Conservation (phyloP, 805 yeast species). For the Tetrapisispora iriomotensis region DNA sequence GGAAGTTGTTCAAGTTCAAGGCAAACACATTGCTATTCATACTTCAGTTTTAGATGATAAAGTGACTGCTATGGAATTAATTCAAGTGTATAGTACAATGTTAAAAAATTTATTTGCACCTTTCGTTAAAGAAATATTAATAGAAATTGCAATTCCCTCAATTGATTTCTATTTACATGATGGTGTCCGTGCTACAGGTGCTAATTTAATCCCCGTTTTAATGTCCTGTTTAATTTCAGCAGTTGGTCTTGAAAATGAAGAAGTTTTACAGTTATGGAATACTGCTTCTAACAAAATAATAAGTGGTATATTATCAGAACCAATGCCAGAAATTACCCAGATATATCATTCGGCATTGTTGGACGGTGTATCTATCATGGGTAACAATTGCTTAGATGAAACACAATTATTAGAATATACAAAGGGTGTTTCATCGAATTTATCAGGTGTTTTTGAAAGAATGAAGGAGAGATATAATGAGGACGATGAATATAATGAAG, state of each 20-base stretch:
- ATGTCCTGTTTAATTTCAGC: constrained; percentile 49
- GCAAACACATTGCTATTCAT: constrained; percentile 89
- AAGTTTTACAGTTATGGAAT: constrained; percentile 62
- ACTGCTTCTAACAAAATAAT: constrained; percentile 58
- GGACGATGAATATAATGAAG: constrained; percentile 84
- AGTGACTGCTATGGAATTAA: constrained; percentile 80
- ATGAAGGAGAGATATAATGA: constrained; percentile 61
- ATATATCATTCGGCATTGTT: constrained; percentile 67
- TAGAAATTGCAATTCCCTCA: constrained; percentile 77
- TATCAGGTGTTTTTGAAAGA: constrained; percentile 61
- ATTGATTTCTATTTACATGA: constrained; percentile 86
- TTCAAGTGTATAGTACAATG: constrained; percentile 75
- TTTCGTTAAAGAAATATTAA: constrained; percentile 68
- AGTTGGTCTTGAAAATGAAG: constrained; percentile 42
- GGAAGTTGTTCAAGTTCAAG: constrained; percentile 87
- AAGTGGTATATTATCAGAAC: constrained; percentile 62
- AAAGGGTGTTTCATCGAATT: constrained; percentile 47
- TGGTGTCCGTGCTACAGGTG: constrained; percentile 88
- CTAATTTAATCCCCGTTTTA: constrained; percentile 71
- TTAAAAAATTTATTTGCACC: constrained; percentile 75
- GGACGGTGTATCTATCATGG: constrained; percentile 56
- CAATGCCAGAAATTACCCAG: constrained; percentile 71
- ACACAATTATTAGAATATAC: constrained; percentile 49
- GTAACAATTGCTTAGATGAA: constrained; percentile 48
- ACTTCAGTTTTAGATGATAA: constrained; percentile 93